These are phyloP conservation scores for Bryoerythrophyllum caledonicum DNA, from an alignment of 225 moss, liverwort and hornwort genomes.

Conservation along the genomic window DNA sequence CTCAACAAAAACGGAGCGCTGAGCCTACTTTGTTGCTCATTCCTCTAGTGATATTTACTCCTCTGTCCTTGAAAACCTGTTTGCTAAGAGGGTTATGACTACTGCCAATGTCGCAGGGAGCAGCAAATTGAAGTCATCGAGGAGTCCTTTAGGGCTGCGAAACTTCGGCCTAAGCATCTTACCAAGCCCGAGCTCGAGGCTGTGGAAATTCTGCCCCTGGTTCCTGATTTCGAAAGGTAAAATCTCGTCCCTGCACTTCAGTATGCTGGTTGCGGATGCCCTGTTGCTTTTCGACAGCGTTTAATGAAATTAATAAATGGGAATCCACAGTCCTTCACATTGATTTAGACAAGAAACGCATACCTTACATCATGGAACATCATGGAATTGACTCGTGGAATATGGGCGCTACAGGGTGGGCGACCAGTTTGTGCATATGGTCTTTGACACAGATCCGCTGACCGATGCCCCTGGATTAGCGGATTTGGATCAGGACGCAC, in stretches of 20 bases:
- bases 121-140: constrained; percentile 95
- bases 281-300: neutral
- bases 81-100: constrained; percentile 23
- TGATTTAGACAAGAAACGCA: neutral
- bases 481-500: constrained; percentile 76
- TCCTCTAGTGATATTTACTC: neutral
- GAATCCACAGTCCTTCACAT: neutral
- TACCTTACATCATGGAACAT: neutral
- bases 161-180: constrained; percentile 83
- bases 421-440: constrained; percentile 97
- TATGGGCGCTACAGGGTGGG: constrained; percentile 59
- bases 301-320: neutral
- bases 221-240: constrained; percentile 94
- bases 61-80: neutral
- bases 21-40: neutral
- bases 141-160: constrained; percentile 86
- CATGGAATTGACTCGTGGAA: constrained; percentile 22
- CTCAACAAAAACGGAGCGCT: neutral
- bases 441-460: constrained; percentile 94
- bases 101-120: constrained; percentile 58
- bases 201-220: constrained; percentile 74
- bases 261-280: neutral
- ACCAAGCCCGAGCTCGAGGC: constrained; percentile 88
- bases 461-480: constrained; percentile 81
- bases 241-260: neutral